These are phyloP conservation scores for Hymenotorrendiella dingleyae DNA, from an alignment of 2,329 filamentous ascomycete species.

Conservation along the genomic window DNA sequence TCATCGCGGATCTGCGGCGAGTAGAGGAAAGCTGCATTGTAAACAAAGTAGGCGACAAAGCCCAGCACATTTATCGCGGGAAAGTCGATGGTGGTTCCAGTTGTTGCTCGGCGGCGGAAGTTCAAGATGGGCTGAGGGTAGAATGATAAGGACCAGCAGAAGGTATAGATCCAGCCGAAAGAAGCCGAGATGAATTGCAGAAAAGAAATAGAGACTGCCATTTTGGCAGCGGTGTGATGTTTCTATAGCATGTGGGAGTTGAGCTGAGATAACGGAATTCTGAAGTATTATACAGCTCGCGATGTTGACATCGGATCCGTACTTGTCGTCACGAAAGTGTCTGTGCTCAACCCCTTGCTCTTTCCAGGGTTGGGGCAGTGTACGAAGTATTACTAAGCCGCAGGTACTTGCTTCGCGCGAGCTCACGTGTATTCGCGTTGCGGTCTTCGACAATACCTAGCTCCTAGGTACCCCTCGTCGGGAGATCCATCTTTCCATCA, in stretches of 20 bases:
- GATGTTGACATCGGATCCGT: no score
- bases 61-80: constrained; percentile 67
- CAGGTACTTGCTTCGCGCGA: no score
- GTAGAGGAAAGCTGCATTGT: constrained; percentile 51
- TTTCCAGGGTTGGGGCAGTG: no score
- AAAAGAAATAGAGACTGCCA: constrained; percentile 32
- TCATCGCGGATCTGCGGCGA: constrained; percentile 71
- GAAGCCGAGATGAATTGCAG: constrained; percentile 48
- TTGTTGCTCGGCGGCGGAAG: constrained; percentile 67
- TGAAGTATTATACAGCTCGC: no score
- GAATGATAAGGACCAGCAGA: constrained; percentile 82
- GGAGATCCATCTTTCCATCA: no score
- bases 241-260: constrained; percentile 6
- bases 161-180: constrained; percentile 70
- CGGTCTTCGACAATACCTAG: no score
- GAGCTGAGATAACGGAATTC: no score
- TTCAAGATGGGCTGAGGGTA: constrained; percentile 88
- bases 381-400: no score
- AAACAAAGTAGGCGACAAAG: constrained; percentile 58
- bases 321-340: no score
- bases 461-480: no score
- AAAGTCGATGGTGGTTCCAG: constrained; percentile 83
- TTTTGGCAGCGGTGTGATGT: constrained; percentile 11
- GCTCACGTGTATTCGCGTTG: no score
- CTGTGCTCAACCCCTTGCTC: no score